Conservation (phyloP, 257 asterid species). For the Jacaranda mimosifolia region DNA sequence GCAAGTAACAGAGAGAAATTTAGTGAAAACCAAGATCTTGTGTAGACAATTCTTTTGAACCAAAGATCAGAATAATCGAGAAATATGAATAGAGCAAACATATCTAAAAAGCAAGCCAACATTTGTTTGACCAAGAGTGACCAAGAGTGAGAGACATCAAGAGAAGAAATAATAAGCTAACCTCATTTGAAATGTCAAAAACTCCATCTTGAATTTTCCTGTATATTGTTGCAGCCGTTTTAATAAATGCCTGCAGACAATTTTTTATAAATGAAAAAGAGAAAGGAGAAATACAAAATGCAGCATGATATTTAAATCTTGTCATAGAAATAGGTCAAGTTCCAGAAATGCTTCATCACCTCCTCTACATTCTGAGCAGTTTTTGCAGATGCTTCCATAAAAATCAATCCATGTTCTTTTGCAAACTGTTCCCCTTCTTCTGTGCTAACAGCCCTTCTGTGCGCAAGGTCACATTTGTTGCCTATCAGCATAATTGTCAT, state of each 20-base stretch:
- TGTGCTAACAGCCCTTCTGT: constrained; percentile 71
- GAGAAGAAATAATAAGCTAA: constrained; percentile 36
- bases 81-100: neutral
- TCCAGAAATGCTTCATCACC: constrained; percentile 46
- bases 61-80: constrained; percentile 17
- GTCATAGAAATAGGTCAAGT: neutral
- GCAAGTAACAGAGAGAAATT: neutral
- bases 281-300: neutral
- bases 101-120: constrained; percentile 1
- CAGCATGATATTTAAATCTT: neutral
- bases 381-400: constrained; percentile 81
- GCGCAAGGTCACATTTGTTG: constrained; percentile 69
- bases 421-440: constrained; percentile 80
- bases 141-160: constrained; percentile 13
- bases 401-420: constrained; percentile 66
- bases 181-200: constrained; percentile 96
- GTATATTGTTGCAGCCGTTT: constrained; percentile 85
- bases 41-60: neutral
- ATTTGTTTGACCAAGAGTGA: constrained; percentile 21
- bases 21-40: neutral
- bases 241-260: constrained; percentile 79
- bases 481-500: constrained; percentile 70
- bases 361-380: constrained; percentile 75
- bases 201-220: constrained; percentile 97
- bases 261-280: constrained; percentile 25